A percentile compares a stretch with the other conserved stretches of the same genome.
These are phyloP conservation scores for Cryptosporidium viatorum DNA, from an alignment of 169 alveolate species.

Conservation along the genomic window DNA sequence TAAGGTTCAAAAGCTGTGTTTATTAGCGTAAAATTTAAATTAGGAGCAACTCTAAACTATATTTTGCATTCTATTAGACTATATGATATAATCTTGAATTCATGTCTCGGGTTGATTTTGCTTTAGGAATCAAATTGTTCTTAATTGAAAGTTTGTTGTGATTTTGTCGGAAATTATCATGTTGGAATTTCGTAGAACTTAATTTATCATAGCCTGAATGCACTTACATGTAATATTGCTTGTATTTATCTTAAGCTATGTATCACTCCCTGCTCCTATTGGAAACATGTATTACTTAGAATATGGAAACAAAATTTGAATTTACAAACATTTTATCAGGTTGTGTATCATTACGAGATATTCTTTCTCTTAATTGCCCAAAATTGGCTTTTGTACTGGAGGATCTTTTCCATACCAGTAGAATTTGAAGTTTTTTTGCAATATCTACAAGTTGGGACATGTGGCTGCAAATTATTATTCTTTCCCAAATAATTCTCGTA, in stretches of 20 bases:
- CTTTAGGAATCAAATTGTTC: not conserved
- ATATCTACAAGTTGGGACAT: conserved; percentile 35
- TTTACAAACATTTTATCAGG: not conserved
- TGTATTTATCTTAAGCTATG: conserved; percentile 6
- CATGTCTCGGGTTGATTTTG: not conserved
- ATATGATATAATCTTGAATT: conserved; percentile 8
- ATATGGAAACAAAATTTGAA: not conserved
- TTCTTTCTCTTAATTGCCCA: conserved; percentile 55
- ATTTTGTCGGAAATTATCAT: not conserved
- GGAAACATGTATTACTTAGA: not conserved
- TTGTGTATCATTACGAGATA: not conserved
- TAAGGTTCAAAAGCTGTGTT: not conserved
- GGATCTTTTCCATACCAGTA: conserved; percentile 62
- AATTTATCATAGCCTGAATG: conserved; percentile 15
- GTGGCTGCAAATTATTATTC: conserved; percentile 46
- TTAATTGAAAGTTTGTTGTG: not conserved
- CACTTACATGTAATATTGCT: not conserved
- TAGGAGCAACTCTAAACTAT: conserved; percentile 37
- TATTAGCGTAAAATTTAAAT: conserved; percentile 17
- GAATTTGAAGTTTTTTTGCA: conserved; percentile 52
- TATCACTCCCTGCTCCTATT: conserved; percentile 6
- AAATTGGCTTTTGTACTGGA: conserved; percentile 27
- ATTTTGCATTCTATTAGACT: conserved; percentile 1
- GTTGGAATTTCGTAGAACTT: not conserved
- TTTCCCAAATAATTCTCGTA: conserved; percentile 46